Evolutionary conservation across 1,284 basidiomycete genomes (phyloP).

Genomic region (Ceratobasidium sp.): DNA sequence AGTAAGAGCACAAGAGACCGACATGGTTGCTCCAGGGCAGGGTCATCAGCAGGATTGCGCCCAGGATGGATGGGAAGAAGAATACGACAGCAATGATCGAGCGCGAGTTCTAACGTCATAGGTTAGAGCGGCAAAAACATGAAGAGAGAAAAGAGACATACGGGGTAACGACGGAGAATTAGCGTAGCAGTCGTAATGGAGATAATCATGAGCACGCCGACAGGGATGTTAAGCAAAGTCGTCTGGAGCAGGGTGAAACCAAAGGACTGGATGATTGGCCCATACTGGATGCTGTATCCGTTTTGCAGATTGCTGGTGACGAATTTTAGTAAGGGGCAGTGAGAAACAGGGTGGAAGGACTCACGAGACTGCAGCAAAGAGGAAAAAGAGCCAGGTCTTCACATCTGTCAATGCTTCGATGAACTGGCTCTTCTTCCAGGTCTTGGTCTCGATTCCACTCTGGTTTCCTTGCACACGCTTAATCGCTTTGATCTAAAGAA

Average conservation of each 20-base stretch:
- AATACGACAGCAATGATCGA: conserved; percentile 47
- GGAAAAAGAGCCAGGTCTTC: conserved; percentile 62
- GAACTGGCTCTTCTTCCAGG: conserved; percentile 60
- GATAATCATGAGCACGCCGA: conserved; percentile 49
- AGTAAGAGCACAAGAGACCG: conserved; percentile 48
- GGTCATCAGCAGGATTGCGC: conserved; percentile 50
- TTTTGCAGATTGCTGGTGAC: conserved; percentile 48
- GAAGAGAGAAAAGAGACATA: conserved; percentile 36
- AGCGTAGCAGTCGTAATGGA: conserved; percentile 34
- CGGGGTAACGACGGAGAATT: conserved; percentile 48
- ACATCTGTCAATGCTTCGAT: conserved; percentile 57
- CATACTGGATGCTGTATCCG: conserved; percentile 59
- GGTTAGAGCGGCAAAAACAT: not conserved
- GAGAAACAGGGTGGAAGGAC: conserved; percentile 19
- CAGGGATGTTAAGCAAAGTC: conserved; percentile 60
- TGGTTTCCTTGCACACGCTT: conserved; percentile 51
- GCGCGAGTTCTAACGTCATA: conserved; percentile 37
- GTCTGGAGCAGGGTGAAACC: conserved; percentile 56
- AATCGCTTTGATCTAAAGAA: conserved; percentile 48
- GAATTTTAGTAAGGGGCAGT: conserved; percentile 44
- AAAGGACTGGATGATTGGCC: conserved; percentile 58
- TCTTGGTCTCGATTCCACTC: conserved; percentile 58
- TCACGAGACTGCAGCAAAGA: conserved; percentile 54
- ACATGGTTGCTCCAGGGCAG: conserved; percentile 49
- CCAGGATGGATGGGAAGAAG: conserved; percentile 51